Base-by-base conservation (phyloP, 371 early-diverging fungal genomes). In the Mucor irregularis region DNA sequence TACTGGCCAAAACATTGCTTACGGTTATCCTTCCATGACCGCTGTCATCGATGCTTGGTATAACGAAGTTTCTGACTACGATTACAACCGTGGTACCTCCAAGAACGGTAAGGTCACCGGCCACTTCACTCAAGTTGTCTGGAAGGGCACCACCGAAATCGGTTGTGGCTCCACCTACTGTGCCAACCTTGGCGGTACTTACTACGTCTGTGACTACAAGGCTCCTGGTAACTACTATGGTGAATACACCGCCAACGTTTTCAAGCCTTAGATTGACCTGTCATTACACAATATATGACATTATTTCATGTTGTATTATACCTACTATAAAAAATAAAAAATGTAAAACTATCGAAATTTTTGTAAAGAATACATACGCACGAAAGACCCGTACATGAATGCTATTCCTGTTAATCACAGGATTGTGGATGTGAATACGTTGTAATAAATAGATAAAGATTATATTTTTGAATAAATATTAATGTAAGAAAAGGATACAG, bases 81-180 rank as follows among this genome's bases (percentile, higher is more conserved):
- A 71, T 45, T 76, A 69, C 49, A 49, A 43, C 16, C 22, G 16
- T 0, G 65, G 65, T 5, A 60, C 62, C 9, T 69, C 64, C 50
- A 44, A 24, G 10, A 28, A 35, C 22, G n/a, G 53, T 4, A 25
- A n/a, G 0, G 47, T 29, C 3, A 61, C 62, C 17, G 71, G 69
- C 8, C 76, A 74, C 44, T 74, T 72, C 53, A 72, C 75, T n/a
- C 73, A 74, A 56, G 54, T 76, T 3, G 72, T 74, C 10, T 76
- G 77, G 74, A 69, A 67, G 52, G 33, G 37, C 26, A 74, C 74
- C n/a, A 74, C 57, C 39, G 38, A 68, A 9, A 49, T 76, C 13
- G 74, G 77, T 1, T 73, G 77, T 35, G 77, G 65, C 56, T 56
- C 62, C 61, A 64, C 56, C 22, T 35, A 43, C 42, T 76, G 76